Conservation (phyloP, 176 grass and related monocot genomes). For the Oryza punctata region DNA sequence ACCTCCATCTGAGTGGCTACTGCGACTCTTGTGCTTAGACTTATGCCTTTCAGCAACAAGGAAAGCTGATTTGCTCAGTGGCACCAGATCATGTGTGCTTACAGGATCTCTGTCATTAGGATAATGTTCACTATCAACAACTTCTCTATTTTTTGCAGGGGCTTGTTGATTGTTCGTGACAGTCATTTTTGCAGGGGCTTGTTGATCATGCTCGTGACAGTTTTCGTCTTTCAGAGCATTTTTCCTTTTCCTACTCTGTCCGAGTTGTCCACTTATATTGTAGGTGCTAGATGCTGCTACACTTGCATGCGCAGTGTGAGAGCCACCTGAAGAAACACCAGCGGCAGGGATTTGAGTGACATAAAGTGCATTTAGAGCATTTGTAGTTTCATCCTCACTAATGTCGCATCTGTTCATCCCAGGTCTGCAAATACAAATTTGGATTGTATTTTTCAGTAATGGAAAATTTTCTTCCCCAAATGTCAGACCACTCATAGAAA, state of each 20-base stretch:
- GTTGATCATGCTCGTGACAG: conserved; percentile 30
- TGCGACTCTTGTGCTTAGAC: conserved; percentile 46
- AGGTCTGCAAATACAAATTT: conserved; percentile 60
- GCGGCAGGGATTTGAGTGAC: conserved; percentile 41
- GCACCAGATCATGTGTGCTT: conserved; percentile 39
- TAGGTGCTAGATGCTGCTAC: conserved; percentile 6
- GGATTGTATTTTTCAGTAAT: conserved; percentile 9
- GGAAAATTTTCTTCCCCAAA: conserved; percentile 17
- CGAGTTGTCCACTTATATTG: conserved; percentile 39
- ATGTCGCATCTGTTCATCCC: conserved; percentile 79
- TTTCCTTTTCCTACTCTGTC: conserved; percentile 48
- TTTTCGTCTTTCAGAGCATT: conserved; percentile 25
- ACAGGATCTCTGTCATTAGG: conserved; percentile 36
- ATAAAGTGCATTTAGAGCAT: conserved; percentile 68
- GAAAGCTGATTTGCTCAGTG: conserved; percentile 47
- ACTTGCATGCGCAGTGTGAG: conserved; percentile 11
- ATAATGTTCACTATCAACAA: conserved; percentile 24
- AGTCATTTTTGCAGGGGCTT: conserved; percentile 25
- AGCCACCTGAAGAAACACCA: conserved; percentile 30
- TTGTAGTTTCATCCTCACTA: conserved; percentile 74
- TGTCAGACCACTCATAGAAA: background rate
- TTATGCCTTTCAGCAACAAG: conserved; percentile 49
- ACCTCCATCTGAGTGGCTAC: conserved; percentile 63
- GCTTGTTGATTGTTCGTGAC: conserved; percentile 28
- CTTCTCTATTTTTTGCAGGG: conserved; percentile 31